Evolutionary conservation across 768 basidiomycete species (phyloP).

Genomic region (Boletus rufocinnamomeus): DNA sequence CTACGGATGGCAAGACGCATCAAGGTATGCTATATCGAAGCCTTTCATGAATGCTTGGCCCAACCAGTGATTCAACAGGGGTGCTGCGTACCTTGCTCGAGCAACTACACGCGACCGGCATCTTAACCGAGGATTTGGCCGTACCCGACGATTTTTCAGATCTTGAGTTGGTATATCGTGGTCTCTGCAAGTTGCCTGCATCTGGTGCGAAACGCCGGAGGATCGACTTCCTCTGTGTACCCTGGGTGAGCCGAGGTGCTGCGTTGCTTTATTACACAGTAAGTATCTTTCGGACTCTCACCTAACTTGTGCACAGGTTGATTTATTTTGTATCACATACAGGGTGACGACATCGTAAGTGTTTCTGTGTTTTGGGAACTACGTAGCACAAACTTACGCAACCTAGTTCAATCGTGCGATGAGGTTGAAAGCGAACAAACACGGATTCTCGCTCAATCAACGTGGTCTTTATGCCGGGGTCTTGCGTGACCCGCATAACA

Average conservation of each 20-base stretch:
- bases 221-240: conserved; percentile 84
- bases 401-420: conserved; percentile 87
- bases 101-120: conserved; percentile 52
- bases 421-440: conserved; percentile 76
- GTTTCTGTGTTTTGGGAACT: background rate
- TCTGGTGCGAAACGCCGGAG: conserved; percentile 56
- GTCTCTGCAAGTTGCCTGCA: conserved; percentile 64
- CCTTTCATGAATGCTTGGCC: background rate
- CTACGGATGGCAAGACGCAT: conserved; percentile 74
- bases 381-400: background rate
- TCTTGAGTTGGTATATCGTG: conserved; percentile 80
- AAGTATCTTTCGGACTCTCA: conserved; percentile 24
- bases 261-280: conserved; percentile 93
- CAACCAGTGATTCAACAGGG: conserved; percentile 40
- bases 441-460: conserved; percentile 88
- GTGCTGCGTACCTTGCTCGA: conserved; percentile 60
- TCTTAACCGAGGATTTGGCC: conserved; percentile 82
- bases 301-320: background rate
- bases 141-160: conserved; percentile 65
- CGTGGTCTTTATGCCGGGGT: conserved; percentile 76
- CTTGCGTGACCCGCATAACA: conserved; percentile 65
- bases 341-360: conserved; percentile 90
- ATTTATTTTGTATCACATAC: conserved; percentile 3
- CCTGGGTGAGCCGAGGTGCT: conserved; percentile 77
- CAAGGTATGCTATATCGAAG: conserved; percentile 44